Evolutionary conservation across 2,329 filamentous ascomycete genomes (phyloP).

Genomic region (Aspergillus awamori): DNA sequence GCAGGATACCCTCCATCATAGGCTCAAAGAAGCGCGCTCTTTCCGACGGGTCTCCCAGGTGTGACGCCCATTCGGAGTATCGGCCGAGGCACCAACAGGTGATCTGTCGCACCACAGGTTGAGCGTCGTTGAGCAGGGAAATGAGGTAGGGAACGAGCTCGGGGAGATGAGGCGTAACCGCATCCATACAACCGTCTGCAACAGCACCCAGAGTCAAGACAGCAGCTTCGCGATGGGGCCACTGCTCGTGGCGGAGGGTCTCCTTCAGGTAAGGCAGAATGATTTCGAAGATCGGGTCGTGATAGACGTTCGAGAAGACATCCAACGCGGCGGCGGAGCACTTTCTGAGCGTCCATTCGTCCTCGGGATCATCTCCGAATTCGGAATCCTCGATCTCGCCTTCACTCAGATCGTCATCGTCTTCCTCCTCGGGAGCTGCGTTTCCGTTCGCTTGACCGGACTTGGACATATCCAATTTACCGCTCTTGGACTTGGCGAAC

Average conservation of each 20-base stretch:
- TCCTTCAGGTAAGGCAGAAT: constrained; percentile 91
- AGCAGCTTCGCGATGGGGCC: constrained; percentile 90
- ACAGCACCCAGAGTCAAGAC: constrained; percentile 93
- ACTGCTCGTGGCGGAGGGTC: constrained; percentile 84
- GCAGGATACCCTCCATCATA: constrained; percentile 94
- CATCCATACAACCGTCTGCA: constrained; percentile 88
- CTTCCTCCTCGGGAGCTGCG: constrained; percentile 55
- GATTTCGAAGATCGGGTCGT: constrained; percentile 82
- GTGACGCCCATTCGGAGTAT: constrained; percentile 89
- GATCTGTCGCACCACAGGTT: constrained; percentile 92
- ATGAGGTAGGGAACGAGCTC: constrained; percentile 90
- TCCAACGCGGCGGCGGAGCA: constrained; percentile 95
- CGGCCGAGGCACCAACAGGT: constrained; percentile 96
- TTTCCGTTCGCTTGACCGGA: constrained; percentile 43
- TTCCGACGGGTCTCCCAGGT: constrained; percentile 66
- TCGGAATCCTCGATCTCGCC: constrained; percentile 81
- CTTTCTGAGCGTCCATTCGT: constrained; percentile 93
- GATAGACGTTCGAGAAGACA: constrained; percentile 89
- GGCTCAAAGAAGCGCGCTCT: constrained; percentile 84
- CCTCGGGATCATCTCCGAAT: constrained; percentile 75
- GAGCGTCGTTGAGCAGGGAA: constrained; percentile 76
- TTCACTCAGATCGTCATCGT: constrained; percentile 77
- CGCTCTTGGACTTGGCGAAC: constrained; percentile 74
- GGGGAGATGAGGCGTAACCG: constrained; percentile 85
- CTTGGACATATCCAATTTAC: constrained; percentile 60